phyloP scores from a whole-genome alignment of 106 monocot species.

The Dioscorea dumetorum region DNA sequence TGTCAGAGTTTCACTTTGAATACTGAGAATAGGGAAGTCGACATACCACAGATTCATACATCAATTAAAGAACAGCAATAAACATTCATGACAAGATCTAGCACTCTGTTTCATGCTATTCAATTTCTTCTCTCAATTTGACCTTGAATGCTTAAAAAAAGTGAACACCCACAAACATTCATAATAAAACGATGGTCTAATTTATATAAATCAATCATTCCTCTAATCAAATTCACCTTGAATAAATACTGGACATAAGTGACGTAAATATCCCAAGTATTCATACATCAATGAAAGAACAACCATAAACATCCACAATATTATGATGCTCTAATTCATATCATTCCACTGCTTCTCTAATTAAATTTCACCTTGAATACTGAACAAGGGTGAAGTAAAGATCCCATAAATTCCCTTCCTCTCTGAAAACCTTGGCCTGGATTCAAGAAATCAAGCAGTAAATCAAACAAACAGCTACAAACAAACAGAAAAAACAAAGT shows the following conservation, averaged over 20 bases:
- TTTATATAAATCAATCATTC: neutral
- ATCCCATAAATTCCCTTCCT: constrained; percentile 12
- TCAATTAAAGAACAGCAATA: too few species aligned
- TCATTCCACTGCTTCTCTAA: neutral
- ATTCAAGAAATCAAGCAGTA: neutral
- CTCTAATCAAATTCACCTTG: neutral
- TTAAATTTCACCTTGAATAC: constrained; percentile 3
- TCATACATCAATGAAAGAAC: neutral
- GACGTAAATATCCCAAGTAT: neutral
- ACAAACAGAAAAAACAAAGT: neutral
- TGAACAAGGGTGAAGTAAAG: constrained; percentile 5
- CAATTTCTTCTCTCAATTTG: neutral
- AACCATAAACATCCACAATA: too few species aligned
- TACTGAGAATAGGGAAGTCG: too few species aligned
- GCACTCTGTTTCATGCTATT: neutral
- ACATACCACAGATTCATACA: neutral
- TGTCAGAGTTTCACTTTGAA: too few species aligned
- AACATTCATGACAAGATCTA: too few species aligned
- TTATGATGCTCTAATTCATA: neutral
- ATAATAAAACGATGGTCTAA: too few species aligned
- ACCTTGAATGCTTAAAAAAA: neutral
- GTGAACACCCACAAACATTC: neutral
- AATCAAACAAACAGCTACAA: neutral
- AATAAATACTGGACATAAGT: neutral
- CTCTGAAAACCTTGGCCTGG: constrained; percentile 15